Evolutionary conservation across 2,329 filamentous ascomycete genomes (phyloP).

Genomic region (Acarospora socialis): DNA sequence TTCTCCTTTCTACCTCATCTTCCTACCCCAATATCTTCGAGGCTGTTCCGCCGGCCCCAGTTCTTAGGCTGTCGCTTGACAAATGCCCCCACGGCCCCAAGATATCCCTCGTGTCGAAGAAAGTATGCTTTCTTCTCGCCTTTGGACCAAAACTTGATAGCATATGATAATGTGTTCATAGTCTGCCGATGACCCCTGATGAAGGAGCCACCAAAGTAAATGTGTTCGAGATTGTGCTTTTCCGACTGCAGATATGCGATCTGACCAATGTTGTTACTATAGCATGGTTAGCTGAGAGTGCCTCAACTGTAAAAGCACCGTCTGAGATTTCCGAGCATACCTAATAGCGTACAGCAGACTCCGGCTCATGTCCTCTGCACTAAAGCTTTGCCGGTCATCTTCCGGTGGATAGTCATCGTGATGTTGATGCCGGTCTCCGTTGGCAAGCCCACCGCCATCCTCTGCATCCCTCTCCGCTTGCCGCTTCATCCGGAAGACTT

Average conservation of each 20-base stretch:
- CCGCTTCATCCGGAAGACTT: constrained; percentile 86
- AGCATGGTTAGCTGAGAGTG: background rate
- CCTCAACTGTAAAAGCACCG: background rate
- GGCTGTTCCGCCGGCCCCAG: constrained; percentile 73
- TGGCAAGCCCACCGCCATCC: constrained; percentile 47
- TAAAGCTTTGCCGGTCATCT: constrained; percentile 41
- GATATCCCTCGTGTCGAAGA: constrained; percentile 84
- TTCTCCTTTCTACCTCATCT: no score
- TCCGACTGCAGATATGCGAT: constrained; percentile 96
- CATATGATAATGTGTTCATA: constrained; percentile 93
- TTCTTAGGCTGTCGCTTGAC: constrained; percentile 79
- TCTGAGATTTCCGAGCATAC: constrained; percentile 21
- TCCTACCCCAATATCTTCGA: no score
- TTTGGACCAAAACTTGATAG: constrained; percentile 95
- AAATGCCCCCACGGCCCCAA: constrained; percentile 88
- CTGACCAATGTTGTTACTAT: constrained; percentile 91
- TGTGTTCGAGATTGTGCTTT: constrained; percentile 78
- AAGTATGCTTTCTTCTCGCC: constrained; percentile 93
- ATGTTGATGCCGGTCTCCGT: constrained; percentile 31
- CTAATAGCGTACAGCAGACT: constrained; percentile 84
- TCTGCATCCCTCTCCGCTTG: constrained; percentile 68
- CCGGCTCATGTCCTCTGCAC: constrained; percentile 70
- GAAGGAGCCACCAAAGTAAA: constrained; percentile 96
- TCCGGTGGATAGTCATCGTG: constrained; percentile 13
- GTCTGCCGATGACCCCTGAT: constrained; percentile 94